Evolutionary conservation across 352 stramenopile species (phyloP).

Genomic region (Phytophthora pluvialis): DNA sequence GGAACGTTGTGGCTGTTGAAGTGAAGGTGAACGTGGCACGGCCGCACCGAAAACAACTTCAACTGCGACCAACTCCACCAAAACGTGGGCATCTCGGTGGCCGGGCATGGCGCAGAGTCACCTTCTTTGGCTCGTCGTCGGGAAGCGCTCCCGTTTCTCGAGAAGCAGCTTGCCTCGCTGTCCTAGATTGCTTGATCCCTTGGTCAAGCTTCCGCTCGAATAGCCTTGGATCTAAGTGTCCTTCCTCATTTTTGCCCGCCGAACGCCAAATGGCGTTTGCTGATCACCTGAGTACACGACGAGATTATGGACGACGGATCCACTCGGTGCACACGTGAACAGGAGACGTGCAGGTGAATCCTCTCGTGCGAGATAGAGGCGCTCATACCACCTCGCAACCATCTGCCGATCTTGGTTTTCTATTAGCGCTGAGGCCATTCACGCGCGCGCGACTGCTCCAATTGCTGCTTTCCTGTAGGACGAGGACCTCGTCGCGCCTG

Average conservation of each 20-base stretch:
- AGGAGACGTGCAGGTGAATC: slow-evolving; percentile 6
- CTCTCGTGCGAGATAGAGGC: slow-evolving; percentile 7
- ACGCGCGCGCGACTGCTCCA: not conserved
- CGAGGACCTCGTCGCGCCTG: slow-evolving; percentile 10
- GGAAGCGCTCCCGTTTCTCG: not conserved
- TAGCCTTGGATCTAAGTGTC: slow-evolving; percentile 9
- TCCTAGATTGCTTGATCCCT: slow-evolving; percentile 1
- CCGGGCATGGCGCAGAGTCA: too few species aligned
- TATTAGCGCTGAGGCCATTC: slow-evolving; percentile 3
- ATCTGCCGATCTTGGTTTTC: slow-evolving; percentile 6
- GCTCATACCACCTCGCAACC: slow-evolving; percentile 8
- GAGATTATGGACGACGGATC: slow-evolving; percentile 5
- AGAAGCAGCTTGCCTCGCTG: slow-evolving; percentile 10
- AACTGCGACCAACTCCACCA: slow-evolving; percentile 2
- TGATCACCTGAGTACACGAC: not conserved
- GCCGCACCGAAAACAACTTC: slow-evolving; percentile 3
- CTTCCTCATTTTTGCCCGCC: slow-evolving; percentile 10
- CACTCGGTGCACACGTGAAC: slow-evolving; percentile 1
- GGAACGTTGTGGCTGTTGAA: slow-evolving; percentile 6
- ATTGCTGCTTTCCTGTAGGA: slow-evolving; percentile 13
- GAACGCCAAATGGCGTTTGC: not conserved
- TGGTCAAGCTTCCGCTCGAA: not conserved
- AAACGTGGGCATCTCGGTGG: not conserved
- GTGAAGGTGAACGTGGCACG: slow-evolving; percentile 1
- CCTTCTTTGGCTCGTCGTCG: too few species aligned